Evolutionary conservation across 192 early-diverging fungal species (phyloP).

Genomic region (Coemansia sp.): DNA sequence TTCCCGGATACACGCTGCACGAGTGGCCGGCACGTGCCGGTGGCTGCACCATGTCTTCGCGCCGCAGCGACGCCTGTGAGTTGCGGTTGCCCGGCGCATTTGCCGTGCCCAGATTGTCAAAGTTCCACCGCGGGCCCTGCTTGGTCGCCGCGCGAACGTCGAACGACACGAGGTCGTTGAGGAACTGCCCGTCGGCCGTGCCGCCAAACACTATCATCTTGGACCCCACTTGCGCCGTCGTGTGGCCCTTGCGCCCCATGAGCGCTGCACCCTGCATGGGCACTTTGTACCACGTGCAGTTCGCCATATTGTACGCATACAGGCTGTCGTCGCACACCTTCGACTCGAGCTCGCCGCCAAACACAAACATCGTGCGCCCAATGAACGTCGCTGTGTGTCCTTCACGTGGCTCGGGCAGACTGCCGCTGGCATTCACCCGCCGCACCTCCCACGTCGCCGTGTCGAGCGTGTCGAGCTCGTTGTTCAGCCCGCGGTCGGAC

Average conservation of each 20-base stretch:
- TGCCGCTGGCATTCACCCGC: conserved; percentile 26
- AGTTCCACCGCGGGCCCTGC: conserved; percentile 43
- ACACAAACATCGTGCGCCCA: conserved; percentile 56
- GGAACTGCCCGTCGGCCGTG: conserved; percentile 37
- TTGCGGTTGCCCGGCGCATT: conserved; percentile 5
- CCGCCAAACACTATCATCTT: conserved; percentile 52
- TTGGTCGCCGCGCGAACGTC: conserved; percentile 43
- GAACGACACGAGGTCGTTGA: conserved; percentile 52
- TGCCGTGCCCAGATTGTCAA: conserved; percentile 22
- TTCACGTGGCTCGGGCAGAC: conserved; percentile 40
- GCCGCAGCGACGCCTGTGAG: conserved; percentile 6
- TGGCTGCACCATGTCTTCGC: conserved; percentile 19
- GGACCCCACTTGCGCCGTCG: conserved; percentile 40
- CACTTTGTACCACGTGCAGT: conserved; percentile 54
- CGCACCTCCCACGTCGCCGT: conserved; percentile 39
- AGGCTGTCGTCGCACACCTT: conserved; percentile 46
- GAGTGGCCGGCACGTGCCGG: conserved; percentile 46
- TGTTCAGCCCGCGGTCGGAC: conserved; percentile 29
- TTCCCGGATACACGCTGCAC: conserved; percentile 41
- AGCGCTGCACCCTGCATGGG: conserved; percentile 46
- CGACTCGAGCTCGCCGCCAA: conserved; percentile 48
- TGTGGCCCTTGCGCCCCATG: conserved; percentile 49
- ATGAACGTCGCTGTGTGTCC: conserved; percentile 53
- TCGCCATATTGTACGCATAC: conserved; percentile 52
- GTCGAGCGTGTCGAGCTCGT: conserved; percentile 46